Conservation (phyloP, 2,329 filamentous ascomycete species). For the Xylariomycetidae sp. region DNA sequence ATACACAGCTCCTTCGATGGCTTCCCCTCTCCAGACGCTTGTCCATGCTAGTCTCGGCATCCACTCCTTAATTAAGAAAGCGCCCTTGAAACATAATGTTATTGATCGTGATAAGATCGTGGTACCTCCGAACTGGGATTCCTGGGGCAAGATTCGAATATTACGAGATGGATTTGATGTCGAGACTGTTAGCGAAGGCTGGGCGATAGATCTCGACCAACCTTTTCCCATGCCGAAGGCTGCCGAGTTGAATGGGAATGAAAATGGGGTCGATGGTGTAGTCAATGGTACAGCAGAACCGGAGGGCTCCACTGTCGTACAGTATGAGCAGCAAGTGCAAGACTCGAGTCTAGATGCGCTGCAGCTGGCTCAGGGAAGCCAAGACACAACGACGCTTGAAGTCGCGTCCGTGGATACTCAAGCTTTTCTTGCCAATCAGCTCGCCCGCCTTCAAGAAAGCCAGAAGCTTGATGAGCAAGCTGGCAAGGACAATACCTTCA, state of each 20-base stretch:
- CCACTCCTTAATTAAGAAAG: conserved; percentile 73
- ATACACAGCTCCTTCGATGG: conserved; percentile 73
- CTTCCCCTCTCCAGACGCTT: conserved; percentile 72
- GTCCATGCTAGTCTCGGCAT: conserved; percentile 84
- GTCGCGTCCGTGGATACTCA: conserved; percentile 71
- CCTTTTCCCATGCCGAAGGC: conserved; percentile 32
- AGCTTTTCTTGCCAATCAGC: conserved; percentile 69
- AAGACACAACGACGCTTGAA: conserved; percentile 48
- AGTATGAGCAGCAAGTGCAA: conserved; percentile 75
- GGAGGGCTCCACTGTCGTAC: conserved; percentile 60
- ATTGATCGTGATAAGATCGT: conserved; percentile 93
- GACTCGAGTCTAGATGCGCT: conserved; percentile 65
- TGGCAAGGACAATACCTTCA: conserved; percentile 29
- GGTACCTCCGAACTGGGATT: conserved; percentile 96
- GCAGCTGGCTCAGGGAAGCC: conserved; percentile 46
- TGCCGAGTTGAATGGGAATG: too few species aligned
- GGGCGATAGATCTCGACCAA: conserved; percentile 77
- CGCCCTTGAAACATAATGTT: conserved; percentile 81
- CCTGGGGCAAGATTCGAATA: conserved; percentile 94
- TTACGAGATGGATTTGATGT: conserved; percentile 89
- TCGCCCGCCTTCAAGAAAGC: conserved; percentile 66
- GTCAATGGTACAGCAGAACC: conserved; percentile 24
- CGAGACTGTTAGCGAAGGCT: conserved; percentile 77
- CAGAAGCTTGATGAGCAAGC: conserved; percentile 49
- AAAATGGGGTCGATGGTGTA: conserved; percentile 16